Evolutionary conservation across 1,139 yeast genomes (phyloP), one percentile per base, ranked within the genome.

Genomic region (Eremothecium gossypii): DNA sequence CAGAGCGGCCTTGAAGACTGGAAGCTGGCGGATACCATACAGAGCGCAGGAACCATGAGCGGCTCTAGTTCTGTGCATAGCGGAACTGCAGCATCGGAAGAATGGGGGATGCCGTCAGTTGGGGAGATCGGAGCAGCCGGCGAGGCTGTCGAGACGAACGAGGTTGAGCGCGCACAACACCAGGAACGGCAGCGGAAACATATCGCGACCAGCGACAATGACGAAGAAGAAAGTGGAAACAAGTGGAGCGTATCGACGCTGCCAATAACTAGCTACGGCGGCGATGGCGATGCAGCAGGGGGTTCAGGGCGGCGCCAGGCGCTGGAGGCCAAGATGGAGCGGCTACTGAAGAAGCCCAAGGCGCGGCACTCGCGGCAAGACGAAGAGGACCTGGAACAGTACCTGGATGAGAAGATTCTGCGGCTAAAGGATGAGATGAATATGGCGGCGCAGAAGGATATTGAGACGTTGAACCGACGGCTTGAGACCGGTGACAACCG

Each of bases 391-490:
- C 68, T 91, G 53, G 97, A 89, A 61, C 81, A 86, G 59, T 83
- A 86, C 80, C 94, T 89, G 63, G 99, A 93, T 67, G 97, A 89
- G 59, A 74, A 77, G 50, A 84, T 93, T 51, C 79, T 86, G 45
- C 73, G 73, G 45, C 71, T 93, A 52, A 83, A 93, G 52, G 93
- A 83, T 55, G 78, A 77, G 62, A 93, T 93, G 99, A 83, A 91
- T 52, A 76, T 79, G 49, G 97, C 96, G 1, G 98, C 98, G 11
- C 79, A 83, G 60, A 69, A 76, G 53, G 99, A 93, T 63, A 87
- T 85, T 34, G 96, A 87, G 55, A 78, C 85, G 57, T 79, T 87
- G 55, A 74, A 77, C 43, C 78, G 75, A 52, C 58, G 63, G 44
- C 46, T 60, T 39, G 63, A 58, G 40, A 50, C 56, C 7, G 55